Evolutionary conservation across 306 rosid species (phyloP), one percentile per base, ranked within the genome.

Genomic region (Lablab purpureus): DNA sequence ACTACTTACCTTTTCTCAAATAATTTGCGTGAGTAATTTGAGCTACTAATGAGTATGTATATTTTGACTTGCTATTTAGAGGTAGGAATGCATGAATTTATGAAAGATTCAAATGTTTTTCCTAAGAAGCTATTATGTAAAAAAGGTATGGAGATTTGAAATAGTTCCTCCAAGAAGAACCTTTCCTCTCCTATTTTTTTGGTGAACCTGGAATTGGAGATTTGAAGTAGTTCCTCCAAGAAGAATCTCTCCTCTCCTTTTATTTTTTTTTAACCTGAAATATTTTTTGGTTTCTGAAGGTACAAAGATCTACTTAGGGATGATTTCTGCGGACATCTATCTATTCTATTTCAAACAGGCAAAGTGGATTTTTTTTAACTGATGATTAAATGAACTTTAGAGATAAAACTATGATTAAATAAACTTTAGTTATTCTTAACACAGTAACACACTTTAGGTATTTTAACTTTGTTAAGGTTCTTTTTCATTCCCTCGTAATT

Each of bases 11-110:
- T n/a, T n/a, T n/a, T n/a, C n/a, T n/a, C n/a, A n/a, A n/a, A n/a
- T n/a, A n/a, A n/a, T n/a, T n/a, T 32, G 75, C 84, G 3, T 67
- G 32, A 19, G 60, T n/a, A 25, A 8, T 32, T 74, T 78, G 19
- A 40, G 74, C 36, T 47, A 37, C 15, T 28, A 8, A n/a, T 46
- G 67, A 36, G 30, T 21, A 30, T 55, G n/a, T n/a, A 40, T 50
- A 22, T 50, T 51, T 43, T 28, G 34, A 30, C 62, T 66, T 7
- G 80, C 60, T 67, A 47, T 19, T 13, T 54, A 11, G 75, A 7
- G 71, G 28, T 51, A 62, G 78, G 18, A 52, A 13, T 51, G 40
- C 32, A 18, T 37, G 76, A 50, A 23, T 75, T 23, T 46, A 19
- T 34, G 59, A 41, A 59, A 50, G 45, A 56, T 74, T 41, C 51